A percentile compares a stretch with the other conserved stretches of the same genome.
These are phyloP conservation scores for Amylocarpus encephaloides DNA, from an alignment of 2,329 filamentous ascomycete species.

Conservation along the genomic window DNA sequence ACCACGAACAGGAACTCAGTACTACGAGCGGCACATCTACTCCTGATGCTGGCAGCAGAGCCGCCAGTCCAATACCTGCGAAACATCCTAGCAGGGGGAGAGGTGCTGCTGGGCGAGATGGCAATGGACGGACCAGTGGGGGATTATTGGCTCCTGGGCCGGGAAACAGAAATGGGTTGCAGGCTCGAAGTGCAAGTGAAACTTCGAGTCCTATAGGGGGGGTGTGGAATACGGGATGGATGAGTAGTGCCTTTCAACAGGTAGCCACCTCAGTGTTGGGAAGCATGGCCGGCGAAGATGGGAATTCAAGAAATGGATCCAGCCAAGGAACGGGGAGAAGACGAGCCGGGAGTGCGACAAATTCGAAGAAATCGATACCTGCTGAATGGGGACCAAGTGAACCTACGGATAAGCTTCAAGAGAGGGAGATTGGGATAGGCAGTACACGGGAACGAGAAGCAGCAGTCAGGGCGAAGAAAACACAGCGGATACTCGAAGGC, in stretches of 20 bases:
- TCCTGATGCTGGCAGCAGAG: constrained; percentile 36
- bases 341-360: constrained; percentile 7
- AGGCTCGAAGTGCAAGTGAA: constrained; percentile 2
- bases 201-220: constrained; percentile 10
- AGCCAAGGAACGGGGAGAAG: constrained; percentile 1
- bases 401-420: constrained; percentile 14
- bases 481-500: constrained; percentile 54
- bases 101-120: constrained; percentile 8
- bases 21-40: constrained; percentile 29
- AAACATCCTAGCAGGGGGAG: constrained; percentile 31
- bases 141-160: constrained; percentile 14
- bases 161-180: constrained; percentile 3
- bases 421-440: constrained; percentile 42
- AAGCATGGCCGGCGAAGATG: constrained; percentile 18
- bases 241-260: constrained; percentile 28
- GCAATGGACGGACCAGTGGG: constrained; percentile 14
- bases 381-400: constrained; percentile 25
- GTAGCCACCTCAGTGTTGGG: constrained; percentile 31
- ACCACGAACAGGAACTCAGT: constrained; percentile 26
- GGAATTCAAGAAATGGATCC: not conserved
- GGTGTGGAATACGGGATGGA: constrained; percentile 27
- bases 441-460: constrained; percentile 48
- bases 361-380: constrained; percentile 7
- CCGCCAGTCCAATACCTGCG: constrained; percentile 44
- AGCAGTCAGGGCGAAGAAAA: constrained; percentile 49